Evolutionary conservation across 2,329 filamentous ascomycete genomes (phyloP), one percentile per base, ranked within the genome.

Genomic region (Penicillium sp.): DNA sequence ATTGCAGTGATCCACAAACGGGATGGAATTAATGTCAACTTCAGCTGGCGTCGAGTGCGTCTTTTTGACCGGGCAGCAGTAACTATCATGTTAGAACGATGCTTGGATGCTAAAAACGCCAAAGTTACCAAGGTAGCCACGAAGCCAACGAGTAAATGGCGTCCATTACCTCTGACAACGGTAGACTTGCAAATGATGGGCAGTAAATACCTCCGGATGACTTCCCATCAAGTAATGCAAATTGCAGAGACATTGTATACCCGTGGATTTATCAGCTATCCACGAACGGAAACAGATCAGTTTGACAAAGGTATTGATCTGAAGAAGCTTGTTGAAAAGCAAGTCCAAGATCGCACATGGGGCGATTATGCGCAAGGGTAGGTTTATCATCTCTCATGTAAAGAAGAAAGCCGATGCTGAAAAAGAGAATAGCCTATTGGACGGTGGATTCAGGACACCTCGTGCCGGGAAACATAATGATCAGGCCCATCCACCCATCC

Each of bases 121-220:
- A 88, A 85, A 63, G 89, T 99, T 18, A 88, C 80, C 33, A 95
- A 91, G 65, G 90, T 97, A 55, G 85, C 90, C 63, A 90, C 92
- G 68, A 97, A 95, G 68, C 90, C 91, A 1, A 96, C 92, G 0
- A 91, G 87, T 66, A 97, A 96, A 74, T 97, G 89, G 87, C 93
- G 93, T 65, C 94, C 94, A 0, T 74, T 99, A 12, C 94, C 94
- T 4, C 78, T 99, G 62, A 99, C 94, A 0, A 99, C 94, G 0
- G 92, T 99, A 20, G 94, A 97, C 70, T 78, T 99, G 20, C 94
- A 99, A 69, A 99, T 97, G 74, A 93, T 92, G 75, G 93, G 94
- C 12, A 96, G 90, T 62, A 83, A 86, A 26, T 91, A 95, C 66
- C 81, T 99, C 23, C 85, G 86, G n/a, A 90, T 99, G 86, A 91